Conservation (phyloP, 139 green algal species). For the Chlamydomonas incerta region DNA sequence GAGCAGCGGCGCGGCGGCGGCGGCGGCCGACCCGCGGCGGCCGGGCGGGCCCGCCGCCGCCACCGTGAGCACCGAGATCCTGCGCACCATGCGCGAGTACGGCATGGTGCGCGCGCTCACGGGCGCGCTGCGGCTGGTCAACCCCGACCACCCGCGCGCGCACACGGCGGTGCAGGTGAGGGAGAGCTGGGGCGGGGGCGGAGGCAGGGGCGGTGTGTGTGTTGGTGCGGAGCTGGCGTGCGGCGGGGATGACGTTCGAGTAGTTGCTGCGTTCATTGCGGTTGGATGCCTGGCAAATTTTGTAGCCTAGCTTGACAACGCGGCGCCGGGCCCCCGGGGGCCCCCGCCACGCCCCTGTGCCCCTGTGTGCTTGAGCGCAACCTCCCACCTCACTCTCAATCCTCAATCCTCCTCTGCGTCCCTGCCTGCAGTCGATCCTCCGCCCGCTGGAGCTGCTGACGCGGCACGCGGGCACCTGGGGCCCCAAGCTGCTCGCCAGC, state of each 20-base stretch:
- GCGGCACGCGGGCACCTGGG: slow-evolving; percentile 53
- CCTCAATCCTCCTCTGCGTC: background rate
- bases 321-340: no score
- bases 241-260: no score
- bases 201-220: no score
- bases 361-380: no score
- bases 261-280: no score
- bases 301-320: no score
- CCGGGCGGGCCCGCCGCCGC: background rate
- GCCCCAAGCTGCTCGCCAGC: slow-evolving; percentile 23
- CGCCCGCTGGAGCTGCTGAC: slow-evolving; percentile 90
- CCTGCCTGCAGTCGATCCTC: slow-evolving; percentile 63
- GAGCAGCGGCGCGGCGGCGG: background rate
- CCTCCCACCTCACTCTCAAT: no score
- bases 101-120: slow-evolving; percentile 77
- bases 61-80: slow-evolving; percentile 72
- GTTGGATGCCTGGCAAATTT: no score
- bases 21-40: slow-evolving; percentile 1
- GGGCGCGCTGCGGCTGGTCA: slow-evolving; percentile 61
- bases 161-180: background rate
- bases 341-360: no score
- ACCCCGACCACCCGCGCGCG: slow-evolving; percentile 69
- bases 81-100: slow-evolving; percentile 80
- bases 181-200: no score
- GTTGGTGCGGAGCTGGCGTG: no score